A percentile compares a stretch with the other conserved stretches of the same genome.
phyloP scores from a whole-genome alignment of 192 early-diverging fungal genomes.

The Backusella australiensis region DNA sequence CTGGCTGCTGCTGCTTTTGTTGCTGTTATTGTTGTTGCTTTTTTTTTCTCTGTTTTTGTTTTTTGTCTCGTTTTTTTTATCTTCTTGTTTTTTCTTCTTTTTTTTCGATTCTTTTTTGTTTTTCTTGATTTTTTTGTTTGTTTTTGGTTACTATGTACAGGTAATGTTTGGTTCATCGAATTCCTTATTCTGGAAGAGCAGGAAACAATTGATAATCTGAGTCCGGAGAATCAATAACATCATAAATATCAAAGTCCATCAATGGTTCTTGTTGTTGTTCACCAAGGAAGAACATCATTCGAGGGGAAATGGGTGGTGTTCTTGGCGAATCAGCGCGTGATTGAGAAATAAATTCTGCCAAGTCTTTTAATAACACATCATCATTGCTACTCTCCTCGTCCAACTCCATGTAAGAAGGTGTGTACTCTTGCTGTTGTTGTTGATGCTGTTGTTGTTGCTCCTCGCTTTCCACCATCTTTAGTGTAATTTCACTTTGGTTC shows the following conservation, averaged over 20 bases:
- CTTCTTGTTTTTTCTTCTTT: neutral
- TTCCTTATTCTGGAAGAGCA: neutral
- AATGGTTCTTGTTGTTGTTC: neutral
- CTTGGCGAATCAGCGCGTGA: constrained; percentile 1
- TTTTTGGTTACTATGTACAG: neutral
- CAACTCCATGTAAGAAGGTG: neutral
- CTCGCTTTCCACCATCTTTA: neutral
- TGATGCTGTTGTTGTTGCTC: neutral
- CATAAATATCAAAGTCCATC: neutral
- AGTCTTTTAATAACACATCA: neutral
- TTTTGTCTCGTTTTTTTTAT: neutral
- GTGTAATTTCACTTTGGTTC: neutral
- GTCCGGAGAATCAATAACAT: neutral
- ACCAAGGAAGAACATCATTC: neutral
- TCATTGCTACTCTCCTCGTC: neutral
- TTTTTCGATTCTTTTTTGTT: neutral
- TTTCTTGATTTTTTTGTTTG: neutral
- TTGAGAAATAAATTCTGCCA: neutral
- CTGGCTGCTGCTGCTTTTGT: neutral
- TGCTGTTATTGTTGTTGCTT: neutral
- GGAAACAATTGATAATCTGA: neutral
- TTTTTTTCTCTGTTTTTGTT: neutral
- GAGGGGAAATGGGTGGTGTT: neutral
- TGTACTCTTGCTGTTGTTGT: neutral
- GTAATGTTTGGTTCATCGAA: neutral